Evolutionary conservation across 2,329 filamentous ascomycete species (phyloP), one percentile per base, ranked within the genome.

Genomic region (Aureobasidium pullulans): DNA sequence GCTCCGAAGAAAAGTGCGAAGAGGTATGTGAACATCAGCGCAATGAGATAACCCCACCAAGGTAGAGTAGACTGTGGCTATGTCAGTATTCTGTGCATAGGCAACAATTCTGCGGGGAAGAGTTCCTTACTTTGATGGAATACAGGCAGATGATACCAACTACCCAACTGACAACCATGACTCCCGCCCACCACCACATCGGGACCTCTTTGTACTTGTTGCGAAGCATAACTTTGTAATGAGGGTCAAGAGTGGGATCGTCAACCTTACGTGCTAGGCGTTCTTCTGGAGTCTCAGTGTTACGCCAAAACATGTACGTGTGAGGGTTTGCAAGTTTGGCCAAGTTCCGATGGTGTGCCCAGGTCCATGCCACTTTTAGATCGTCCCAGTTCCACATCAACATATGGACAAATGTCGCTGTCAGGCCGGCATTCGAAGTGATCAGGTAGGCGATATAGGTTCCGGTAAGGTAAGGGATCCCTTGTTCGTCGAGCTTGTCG

Each of bases 381-480:
- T 76, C 75, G 15, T 71, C 61, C 16, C 49, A 66, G 50, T 68
- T 65, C 62, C 63, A 68, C 2, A 68, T 54, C 2, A 73, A 62
- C 59, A 80, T 73, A 60, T 80, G 75, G 2, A 73, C 70, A 19
- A 81, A 67, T 0, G 75, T 74, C 1, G 79, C 78, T 3, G 78
- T 79, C 23, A 78, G 68, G 3, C 72, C 76, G 63, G 78, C 71
- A 62, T 80, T 81, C 4, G 71, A 71, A 1, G 72, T 72, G 34
- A 80, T 67, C 13, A 79, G 66, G 60, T 76, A 73, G 7, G 68
- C 66, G 60, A 59, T 44, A 39, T 68, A 68, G 5, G 64, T 66
- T 10, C 61, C 64, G 9, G 78, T 68, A 29, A 81, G 66, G 52
- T 67, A 77, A 0, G 79, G 78, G 6, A 76, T 60, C 7, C 77